Conservation (phyloP, 257 asterid genomes). For the Ilex aquifolium region DNA sequence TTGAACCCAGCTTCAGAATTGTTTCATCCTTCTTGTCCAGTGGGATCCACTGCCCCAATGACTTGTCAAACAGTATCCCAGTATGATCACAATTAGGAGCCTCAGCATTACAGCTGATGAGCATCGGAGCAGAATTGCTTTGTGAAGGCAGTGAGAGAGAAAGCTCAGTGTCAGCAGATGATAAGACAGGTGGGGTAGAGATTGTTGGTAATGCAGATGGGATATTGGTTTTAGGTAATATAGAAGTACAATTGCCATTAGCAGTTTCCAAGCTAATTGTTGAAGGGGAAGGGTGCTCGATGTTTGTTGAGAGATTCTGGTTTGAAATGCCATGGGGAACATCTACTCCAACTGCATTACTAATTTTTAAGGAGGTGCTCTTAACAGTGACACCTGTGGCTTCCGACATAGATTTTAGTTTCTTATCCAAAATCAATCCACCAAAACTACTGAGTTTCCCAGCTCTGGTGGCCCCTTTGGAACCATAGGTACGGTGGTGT, state of each 20-base stretch:
- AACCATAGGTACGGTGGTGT: slow-evolving; percentile 55
- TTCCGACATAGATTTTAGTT: slow-evolving; percentile 64
- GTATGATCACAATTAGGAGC: slow-evolving; percentile 24
- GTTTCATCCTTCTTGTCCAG: slow-evolving; percentile 77
- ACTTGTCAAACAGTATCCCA: slow-evolving; percentile 34
- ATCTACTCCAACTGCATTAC: slow-evolving; percentile 38
- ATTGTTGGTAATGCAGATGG: slow-evolving; percentile 26
- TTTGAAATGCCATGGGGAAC: slow-evolving; percentile 32
- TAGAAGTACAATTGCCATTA: slow-evolving; percentile 16
- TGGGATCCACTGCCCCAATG: slow-evolving; percentile 44
- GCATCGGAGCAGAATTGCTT: slow-evolving; percentile 40
- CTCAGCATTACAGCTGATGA: slow-evolving; percentile 42
- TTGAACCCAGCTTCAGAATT: slow-evolving; percentile 69
- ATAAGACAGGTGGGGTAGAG: slow-evolving; percentile 31
- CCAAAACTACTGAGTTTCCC: slow-evolving; percentile 56
- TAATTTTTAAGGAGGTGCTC: slow-evolving; percentile 36
- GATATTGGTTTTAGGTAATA: slow-evolving; percentile 33
- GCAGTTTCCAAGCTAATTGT: slow-evolving; percentile 37
- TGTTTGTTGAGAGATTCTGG: slow-evolving; percentile 33
- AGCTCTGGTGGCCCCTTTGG: slow-evolving; percentile 50
- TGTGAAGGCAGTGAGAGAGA: slow-evolving; percentile 77
- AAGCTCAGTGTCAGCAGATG: slow-evolving; percentile 85
- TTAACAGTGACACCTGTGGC: slow-evolving; percentile 46
- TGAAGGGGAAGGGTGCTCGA: slow-evolving; percentile 42
- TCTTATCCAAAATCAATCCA: slow-evolving; percentile 69